Percentiles rank a stretch among this genome's conserved stretches.
Evolutionary conservation across 148 eudicot genomes (phyloP).

Genomic region (Bassia scoparia): DNA sequence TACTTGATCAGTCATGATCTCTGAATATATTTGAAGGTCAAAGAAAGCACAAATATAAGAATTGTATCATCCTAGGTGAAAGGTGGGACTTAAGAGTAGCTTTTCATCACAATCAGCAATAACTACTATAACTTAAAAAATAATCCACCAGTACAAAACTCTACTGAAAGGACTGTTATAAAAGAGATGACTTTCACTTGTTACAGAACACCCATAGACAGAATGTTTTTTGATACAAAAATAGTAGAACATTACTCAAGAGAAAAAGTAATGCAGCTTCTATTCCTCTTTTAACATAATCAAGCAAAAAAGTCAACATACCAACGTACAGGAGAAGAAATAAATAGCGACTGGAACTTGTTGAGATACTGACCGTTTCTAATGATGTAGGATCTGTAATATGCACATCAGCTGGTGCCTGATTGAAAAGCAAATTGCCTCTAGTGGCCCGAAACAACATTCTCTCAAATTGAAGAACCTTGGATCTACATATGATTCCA

Average conservation of each 20-base stretch:
- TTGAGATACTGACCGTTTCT: slow-evolving; percentile 57
- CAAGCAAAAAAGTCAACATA: not conserved
- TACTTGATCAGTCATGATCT: not conserved
- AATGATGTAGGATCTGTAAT: slow-evolving; percentile 79
- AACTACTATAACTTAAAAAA: not conserved
- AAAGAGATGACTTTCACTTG: not conserved
- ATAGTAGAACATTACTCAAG: not conserved
- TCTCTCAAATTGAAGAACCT: slow-evolving; percentile 79
- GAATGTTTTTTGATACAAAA: not conserved
- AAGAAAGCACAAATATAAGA: not conserved
- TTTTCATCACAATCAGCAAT: not conserved
- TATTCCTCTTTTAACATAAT: not conserved
- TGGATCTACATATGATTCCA: slow-evolving; percentile 84
- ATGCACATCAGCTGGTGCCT: slow-evolving; percentile 75
- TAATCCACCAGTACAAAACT: no score
- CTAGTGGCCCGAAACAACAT: slow-evolving; percentile 98
- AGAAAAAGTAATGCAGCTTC: not conserved
- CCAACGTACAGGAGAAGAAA: not conserved
- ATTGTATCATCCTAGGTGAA: not conserved
- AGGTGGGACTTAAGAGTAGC: not conserved
- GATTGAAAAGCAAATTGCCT: slow-evolving; percentile 97
- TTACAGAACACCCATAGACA: not conserved
- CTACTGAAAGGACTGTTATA: not conserved
- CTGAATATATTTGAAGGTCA: not conserved
- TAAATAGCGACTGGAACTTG: not conserved